Evolutionary conservation across 1,284 basidiomycete species (phyloP), one percentile per base, ranked within the genome.

Genomic region (Trichosporon coremiiforme): DNA sequence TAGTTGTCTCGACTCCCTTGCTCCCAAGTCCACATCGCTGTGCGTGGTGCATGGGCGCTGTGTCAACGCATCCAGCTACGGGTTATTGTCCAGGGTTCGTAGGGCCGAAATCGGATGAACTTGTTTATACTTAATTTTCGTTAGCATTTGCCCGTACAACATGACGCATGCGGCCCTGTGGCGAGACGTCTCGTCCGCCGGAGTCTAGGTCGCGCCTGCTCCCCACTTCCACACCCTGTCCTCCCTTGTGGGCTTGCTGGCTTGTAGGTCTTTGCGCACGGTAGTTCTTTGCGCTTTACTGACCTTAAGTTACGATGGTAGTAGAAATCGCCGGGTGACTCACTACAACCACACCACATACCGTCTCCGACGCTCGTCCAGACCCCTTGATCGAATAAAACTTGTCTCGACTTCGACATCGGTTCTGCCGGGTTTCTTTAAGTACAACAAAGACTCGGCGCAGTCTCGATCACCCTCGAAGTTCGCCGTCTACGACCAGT

Each of bases 71-170:
- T 6, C 20, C 22, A 53, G 9, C 50, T 25, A 2, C 50, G 20
- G 20, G n/a, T 17, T 10, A 53, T 53, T 53, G 50, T 22, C 50
- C 20, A 22, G 50, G 50, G 50, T 10, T 53, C 17, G 50, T 53
- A 53, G 50, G 20, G 50, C 50, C 50, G 50, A 53, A 53, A 53
- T 53, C 50, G 50, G 50, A 53, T 53, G 50, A 13, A 12, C 50
- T 22, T 53, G 20, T 9, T 25, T 25, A 53, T 53, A 53, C 50
- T 25, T 53, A 20, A 25, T 22, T 53, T 53, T 25, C 22, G 50
- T 53, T 20, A 25, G 50, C 50, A 7, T 53, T 4, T 22, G 50
- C 6, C 50, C 47, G 47, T 50, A 22, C 47, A 4, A n/a, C 47
- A 22, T 22, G 47, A 8, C 22, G 50, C 50, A 4, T 12, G 22